Percentiles rank a stretch among this genome's conserved stretches.
These are phyloP conservation scores for Suillus decipiens DNA, from an alignment of 768 basidiomycete species.

Conservation along the genomic window DNA sequence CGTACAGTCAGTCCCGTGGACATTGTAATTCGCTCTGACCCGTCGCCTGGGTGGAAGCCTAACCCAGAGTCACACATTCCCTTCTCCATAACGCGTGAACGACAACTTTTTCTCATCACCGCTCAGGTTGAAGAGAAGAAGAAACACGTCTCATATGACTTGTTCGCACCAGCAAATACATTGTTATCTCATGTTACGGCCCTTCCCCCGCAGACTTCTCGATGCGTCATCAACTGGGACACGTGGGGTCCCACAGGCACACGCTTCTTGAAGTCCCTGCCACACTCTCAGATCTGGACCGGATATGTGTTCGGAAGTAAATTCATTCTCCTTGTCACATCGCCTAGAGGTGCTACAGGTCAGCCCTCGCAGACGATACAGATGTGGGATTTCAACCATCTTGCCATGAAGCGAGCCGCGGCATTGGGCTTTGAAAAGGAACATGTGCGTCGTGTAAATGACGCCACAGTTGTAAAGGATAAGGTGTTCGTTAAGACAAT, in stretches of 20 bases:
- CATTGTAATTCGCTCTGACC: neutral
- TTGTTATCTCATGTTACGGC: neutral
- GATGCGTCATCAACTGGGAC: slow-evolving; percentile 42
- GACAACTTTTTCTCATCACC: neutral
- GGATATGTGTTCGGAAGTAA: slow-evolving; percentile 57
- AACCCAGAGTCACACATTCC: neutral
- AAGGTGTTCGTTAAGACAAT: slow-evolving; percentile 43
- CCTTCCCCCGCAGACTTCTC: neutral
- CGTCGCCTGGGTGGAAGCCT: neutral
- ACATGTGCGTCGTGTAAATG: slow-evolving; percentile 19
- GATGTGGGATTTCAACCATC: slow-evolving; percentile 55
- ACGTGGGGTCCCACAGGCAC: slow-evolving; percentile 53
- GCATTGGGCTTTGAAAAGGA: neutral
- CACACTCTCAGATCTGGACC: slow-evolving; percentile 49
- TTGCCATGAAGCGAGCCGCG: slow-evolving; percentile 31
- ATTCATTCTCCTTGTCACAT: slow-evolving; percentile 35
- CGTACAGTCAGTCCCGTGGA: neutral
- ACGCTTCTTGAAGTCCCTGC: slow-evolving; percentile 41
- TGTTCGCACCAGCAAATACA: neutral
- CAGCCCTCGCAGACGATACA: slow-evolving; percentile 28
- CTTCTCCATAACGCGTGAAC: neutral
- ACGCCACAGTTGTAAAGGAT: slow-evolving; percentile 27
- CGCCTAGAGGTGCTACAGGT: neutral
- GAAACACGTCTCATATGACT: neutral
- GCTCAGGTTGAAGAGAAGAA: neutral